Percentiles rank a stretch among this genome's conserved stretches.
Evolutionary conservation across 2,329 filamentous ascomycete species (phyloP).

Genomic region (Aureobasidium uvarum): DNA sequence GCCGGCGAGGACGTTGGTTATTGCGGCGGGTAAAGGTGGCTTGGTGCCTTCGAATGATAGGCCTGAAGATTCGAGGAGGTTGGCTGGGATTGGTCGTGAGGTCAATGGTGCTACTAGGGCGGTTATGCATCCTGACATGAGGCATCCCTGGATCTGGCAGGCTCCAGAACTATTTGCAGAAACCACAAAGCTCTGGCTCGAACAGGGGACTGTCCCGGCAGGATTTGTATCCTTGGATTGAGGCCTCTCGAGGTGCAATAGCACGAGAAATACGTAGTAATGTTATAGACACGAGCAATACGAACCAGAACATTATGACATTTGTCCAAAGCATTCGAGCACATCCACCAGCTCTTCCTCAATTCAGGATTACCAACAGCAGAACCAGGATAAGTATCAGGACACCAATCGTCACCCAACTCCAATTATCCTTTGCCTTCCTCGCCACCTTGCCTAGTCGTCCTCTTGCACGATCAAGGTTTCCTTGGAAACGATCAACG

Average conservation of each 20-base stretch:
- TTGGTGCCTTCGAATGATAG: neutral
- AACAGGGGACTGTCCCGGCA: neutral
- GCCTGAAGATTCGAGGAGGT: neutral
- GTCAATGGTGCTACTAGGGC: neutral
- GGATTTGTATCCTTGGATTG: neutral
- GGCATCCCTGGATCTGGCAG: constrained; percentile 10
- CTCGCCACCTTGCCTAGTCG: constrained; percentile 69
- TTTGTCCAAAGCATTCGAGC: neutral
- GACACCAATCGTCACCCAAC: constrained; percentile 75
- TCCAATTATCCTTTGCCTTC: constrained; percentile 80
- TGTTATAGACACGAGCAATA: neutral
- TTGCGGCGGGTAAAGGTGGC: constrained; percentile 7
- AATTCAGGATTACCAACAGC: constrained; percentile 55
- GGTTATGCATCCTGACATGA: neutral
- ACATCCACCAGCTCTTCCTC: neutral
- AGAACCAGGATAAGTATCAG: constrained; percentile 80
- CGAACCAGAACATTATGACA: neutral
- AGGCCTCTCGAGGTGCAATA: neutral
- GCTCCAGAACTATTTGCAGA: constrained; percentile 2
- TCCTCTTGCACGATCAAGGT: constrained; percentile 71
- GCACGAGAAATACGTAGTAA: neutral
- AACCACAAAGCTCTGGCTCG: neutral
- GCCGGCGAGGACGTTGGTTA: neutral
- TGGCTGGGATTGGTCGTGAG: neutral
- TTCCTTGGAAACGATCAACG: constrained; percentile 75